A percentile compares a stretch with the other conserved stretches of the same genome.
phyloP scores from a whole-genome alignment of 352 stramenopile genomes.

The Aphanomyces astaci region DNA sequence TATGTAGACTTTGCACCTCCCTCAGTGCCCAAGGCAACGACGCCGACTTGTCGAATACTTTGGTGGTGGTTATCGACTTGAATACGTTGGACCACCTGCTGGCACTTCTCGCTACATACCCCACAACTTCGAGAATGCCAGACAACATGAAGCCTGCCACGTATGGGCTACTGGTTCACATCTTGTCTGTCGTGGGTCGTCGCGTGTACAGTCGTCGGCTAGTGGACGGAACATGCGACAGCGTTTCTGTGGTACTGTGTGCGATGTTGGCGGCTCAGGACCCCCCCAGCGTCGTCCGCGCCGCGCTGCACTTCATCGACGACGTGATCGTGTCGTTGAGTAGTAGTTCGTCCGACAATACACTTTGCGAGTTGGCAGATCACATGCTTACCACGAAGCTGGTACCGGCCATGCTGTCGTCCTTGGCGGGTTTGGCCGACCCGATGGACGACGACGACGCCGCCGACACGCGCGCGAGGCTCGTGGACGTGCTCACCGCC shows the following conservation, averaged over 20 bases:
- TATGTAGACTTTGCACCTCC: conserved; percentile 38
- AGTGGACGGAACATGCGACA: background rate
- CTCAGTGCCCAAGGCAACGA: conserved; percentile 31
- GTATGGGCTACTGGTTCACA: background rate
- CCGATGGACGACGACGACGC: background rate
- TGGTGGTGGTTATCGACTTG: conserved; percentile 37
- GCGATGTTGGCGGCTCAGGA: background rate
- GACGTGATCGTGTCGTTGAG: background rate
- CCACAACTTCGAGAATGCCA: background rate
- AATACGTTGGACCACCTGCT: conserved; percentile 36
- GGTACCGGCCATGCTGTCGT: background rate
- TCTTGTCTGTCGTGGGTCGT: background rate
- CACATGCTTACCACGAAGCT: background rate
- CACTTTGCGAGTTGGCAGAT: background rate
- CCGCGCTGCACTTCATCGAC: background rate
- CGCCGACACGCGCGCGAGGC: background rate
- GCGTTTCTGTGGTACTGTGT: background rate
- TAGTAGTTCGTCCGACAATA: no score
- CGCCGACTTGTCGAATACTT: no score
- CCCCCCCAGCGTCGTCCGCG: background rate
- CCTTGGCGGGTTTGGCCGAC: background rate
- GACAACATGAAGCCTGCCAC: conserved; percentile 11
- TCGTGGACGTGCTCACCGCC: background rate
- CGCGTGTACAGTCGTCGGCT: background rate
- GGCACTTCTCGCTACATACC: conserved; percentile 29